Conservation (phyloP, 495 filamentous ascomycete species). For the Hyaloscypha variabilis region DNA sequence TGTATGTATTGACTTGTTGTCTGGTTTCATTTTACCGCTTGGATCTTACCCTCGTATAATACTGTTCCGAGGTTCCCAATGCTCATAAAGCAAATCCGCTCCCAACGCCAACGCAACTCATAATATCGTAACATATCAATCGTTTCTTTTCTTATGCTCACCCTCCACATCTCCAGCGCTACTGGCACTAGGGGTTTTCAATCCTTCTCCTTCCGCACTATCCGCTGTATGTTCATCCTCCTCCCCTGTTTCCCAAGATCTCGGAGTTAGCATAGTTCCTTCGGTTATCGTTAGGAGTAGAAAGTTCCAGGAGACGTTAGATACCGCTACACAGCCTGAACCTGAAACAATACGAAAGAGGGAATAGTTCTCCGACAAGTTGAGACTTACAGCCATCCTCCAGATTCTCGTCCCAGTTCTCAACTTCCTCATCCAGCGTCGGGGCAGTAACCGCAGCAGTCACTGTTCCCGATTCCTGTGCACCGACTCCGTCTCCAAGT, state of each 20-base stretch:
- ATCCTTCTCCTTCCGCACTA: slow-evolving; percentile 27
- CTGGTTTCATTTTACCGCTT: not conserved
- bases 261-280: too few species aligned
- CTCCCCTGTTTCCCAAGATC: too few species aligned
- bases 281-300: too few species aligned
- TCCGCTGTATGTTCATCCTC: slow-evolving; percentile 51
- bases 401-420: slow-evolving; percentile 83
- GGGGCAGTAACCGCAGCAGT: slow-evolving; percentile 24
- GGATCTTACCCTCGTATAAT: not conserved
- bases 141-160: slow-evolving; percentile 29
- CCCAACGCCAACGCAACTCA: slow-evolving; percentile 9
- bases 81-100: not conserved
- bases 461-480: slow-evolving; percentile 54
- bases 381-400: slow-evolving; percentile 73
- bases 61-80: not conserved
- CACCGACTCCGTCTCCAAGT: slow-evolving; percentile 58
- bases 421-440: slow-evolving; percentile 71
- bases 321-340: too few species aligned
- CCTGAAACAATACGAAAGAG: too few species aligned
- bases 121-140: slow-evolving; percentile 33
- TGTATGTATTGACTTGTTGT: not conserved
- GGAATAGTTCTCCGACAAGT: too few species aligned
- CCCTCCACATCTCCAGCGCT: slow-evolving; percentile 31
- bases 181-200: slow-evolving; percentile 32
- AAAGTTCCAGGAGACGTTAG: too few species aligned